phyloP scores from a whole-genome alignment of 2,329 filamentous ascomycete genomes.

The Alternaria consortialis region DNA sequence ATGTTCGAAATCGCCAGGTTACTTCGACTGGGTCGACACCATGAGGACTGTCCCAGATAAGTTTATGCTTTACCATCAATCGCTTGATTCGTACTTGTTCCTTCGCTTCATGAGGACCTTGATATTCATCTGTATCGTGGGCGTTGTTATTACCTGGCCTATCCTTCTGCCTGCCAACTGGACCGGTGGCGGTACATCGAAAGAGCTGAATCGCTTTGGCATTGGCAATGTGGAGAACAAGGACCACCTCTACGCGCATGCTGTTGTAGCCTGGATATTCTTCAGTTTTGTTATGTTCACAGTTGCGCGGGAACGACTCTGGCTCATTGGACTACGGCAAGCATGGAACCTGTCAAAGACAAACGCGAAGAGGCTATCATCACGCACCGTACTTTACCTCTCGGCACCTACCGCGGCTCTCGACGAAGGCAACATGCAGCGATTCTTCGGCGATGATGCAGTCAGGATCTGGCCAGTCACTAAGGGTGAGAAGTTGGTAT shows the following conservation, averaged over 20 bases:
- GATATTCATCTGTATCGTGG: slow-evolving; percentile 81
- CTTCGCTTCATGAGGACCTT: slow-evolving; percentile 86
- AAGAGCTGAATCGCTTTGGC: slow-evolving; percentile 78
- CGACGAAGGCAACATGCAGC: slow-evolving; percentile 76
- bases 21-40: slow-evolving; percentile 55
- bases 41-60: slow-evolving; percentile 71
- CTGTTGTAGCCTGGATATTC: slow-evolving; percentile 82
- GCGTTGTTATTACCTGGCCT: slow-evolving; percentile 85
- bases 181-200: slow-evolving; percentile 73
- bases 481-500: slow-evolving; percentile 78
- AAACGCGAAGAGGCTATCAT: slow-evolving; percentile 86
- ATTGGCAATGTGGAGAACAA: slow-evolving; percentile 78
- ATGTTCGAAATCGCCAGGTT: slow-evolving; percentile 36
- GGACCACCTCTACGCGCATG: slow-evolving; percentile 77
- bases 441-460: slow-evolving; percentile 82
- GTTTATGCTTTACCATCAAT: slow-evolving; percentile 87
- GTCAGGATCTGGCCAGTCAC: slow-evolving; percentile 85
- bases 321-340: slow-evolving; percentile 91
- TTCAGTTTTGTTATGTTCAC: slow-evolving; percentile 88
- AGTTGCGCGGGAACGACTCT: slow-evolving; percentile 86
- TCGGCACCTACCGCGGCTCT: slow-evolving; percentile 83
- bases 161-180: slow-evolving; percentile 88
- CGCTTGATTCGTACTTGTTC: slow-evolving; percentile 90
- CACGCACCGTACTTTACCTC: slow-evolving; percentile 87
- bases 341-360: slow-evolving; percentile 87